phyloP scores from a whole-genome alignment of 768 basidiomycete genomes.

The Xerocomellus amylosporus region DNA sequence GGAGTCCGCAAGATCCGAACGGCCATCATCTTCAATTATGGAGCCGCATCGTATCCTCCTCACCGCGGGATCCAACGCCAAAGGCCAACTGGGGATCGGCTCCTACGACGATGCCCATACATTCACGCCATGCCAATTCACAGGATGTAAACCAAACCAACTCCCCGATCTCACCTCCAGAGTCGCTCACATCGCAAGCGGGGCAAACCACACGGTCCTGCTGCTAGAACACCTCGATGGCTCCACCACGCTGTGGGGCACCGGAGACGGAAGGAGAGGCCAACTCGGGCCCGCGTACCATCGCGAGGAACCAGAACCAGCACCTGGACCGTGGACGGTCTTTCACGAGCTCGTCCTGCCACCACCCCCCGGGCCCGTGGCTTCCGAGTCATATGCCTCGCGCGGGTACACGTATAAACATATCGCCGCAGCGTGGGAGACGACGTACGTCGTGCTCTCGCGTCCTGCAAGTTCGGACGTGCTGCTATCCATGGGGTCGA shows the following conservation, averaged over 20 bases:
- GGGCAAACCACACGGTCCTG: constrained; percentile 78
- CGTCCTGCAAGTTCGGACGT: constrained; percentile 42
- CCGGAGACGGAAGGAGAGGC: constrained; percentile 66
- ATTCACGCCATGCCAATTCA: constrained; percentile 40
- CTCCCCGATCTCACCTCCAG: constrained; percentile 25
- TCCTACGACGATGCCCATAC: constrained; percentile 37
- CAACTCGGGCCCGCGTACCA: constrained; percentile 59
- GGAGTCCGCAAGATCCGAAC: neutral
- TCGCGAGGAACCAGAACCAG: constrained; percentile 9
- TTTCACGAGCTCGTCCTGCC: constrained; percentile 51
- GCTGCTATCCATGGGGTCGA: constrained; percentile 75
- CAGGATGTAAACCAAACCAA: constrained; percentile 11
- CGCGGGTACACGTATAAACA: constrained; percentile 43
- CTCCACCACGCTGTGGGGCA: constrained; percentile 59
- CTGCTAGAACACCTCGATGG: constrained; percentile 46
- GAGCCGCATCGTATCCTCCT: constrained; percentile 23
- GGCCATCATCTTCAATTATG: neutral
- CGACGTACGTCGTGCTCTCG: constrained; percentile 68
- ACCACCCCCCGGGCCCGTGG: constrained; percentile 33
- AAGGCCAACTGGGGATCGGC: constrained; percentile 45
- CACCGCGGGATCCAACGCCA: constrained; percentile 49
- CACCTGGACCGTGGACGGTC: constrained; percentile 22
- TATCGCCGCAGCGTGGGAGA: constrained; percentile 80
- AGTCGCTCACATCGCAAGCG: constrained; percentile 56
- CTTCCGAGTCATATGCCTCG: constrained; percentile 18